Evolutionary conservation across 2,329 filamentous ascomycete genomes (phyloP), one percentile per base, ranked within the genome.

Genomic region (Nemania bipapillata): DNA sequence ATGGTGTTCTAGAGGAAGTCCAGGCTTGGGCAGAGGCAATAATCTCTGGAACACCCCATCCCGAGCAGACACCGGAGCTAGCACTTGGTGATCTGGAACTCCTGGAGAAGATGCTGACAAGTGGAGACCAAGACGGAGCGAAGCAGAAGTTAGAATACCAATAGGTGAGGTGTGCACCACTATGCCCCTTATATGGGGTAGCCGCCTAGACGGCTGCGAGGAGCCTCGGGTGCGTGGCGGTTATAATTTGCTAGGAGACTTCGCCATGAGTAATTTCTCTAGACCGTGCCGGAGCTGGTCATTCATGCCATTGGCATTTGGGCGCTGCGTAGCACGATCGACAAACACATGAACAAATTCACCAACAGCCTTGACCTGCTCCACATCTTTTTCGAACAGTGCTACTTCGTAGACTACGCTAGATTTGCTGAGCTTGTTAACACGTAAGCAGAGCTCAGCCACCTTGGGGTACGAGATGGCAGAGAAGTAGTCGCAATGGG

Each of bases 351-450:
- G 94, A 15, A 93, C 86, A 77, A 96, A 94, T 74, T 92, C 91
- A 1, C 94, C 94, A 0, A 97, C 93, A 11, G 93, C 93, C 77
- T 91, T 93, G 9, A 96, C 92, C 22, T 86, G 83, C 1, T 92
- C 89, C 2, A 90, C 82, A 0, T 91, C 92, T 68, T 87, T 85
- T 77, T 93, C 90, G 76, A 97, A 98, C 1, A 98, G 85, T 0
- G 90, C 96, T 66, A 97, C 88, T 78, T 98, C 95, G 77, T 97
- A 98, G 12, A 89, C 92, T 8, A 97, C 94, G 76, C 93, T 97
- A 28, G 92, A 93, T 73, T 89, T 92, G 3, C 94, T 94, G 7
- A 98, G 85, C 79, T 91, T 94, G 73, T 91, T 92, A 40, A 97
- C 93, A 12, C 94, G 87, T 50, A 98, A 80, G 0, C 90, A 92